Conservation (phyloP, 768 basidiomycete species). For the Inosperma sp. region DNA sequence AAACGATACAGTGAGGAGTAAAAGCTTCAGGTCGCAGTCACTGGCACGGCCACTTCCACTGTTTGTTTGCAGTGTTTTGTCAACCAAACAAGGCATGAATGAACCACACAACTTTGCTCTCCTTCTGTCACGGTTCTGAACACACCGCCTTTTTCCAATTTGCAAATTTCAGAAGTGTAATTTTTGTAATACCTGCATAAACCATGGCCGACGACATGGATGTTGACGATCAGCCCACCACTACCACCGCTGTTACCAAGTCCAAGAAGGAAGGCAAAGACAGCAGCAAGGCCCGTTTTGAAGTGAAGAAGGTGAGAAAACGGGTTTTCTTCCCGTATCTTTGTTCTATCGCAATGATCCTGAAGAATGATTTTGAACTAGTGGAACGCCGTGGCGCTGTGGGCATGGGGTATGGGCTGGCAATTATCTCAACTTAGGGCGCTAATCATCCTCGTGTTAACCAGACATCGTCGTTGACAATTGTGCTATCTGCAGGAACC, state of each 20-base stretch:
- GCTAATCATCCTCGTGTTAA: conserved; percentile 11
- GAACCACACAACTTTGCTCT: too few relatives aligned
- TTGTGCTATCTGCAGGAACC: conserved; percentile 99
- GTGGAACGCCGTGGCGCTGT: conserved; percentile 99
- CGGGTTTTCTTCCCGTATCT: too few relatives aligned
- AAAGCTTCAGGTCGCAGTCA: too few relatives aligned
- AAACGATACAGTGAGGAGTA: too few relatives aligned
- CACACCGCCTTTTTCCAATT: too few relatives aligned
- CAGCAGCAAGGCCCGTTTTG: conserved; percentile 76
- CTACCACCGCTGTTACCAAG: conserved; percentile 36
- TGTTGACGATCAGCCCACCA: conserved; percentile 37
- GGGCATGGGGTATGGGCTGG: conserved; percentile 83
- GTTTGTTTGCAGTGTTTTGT: too few relatives aligned
- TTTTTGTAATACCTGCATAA: background rate
- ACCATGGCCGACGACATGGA: conserved; percentile 63
- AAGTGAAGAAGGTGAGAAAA: conserved; percentile 98
- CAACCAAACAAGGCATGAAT: too few relatives aligned
- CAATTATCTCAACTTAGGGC: conserved; percentile 4
- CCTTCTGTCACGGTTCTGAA: too few relatives aligned
- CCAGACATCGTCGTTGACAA: conserved; percentile 98
- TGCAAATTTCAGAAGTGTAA: too few relatives aligned
- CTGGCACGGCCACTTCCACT: too few relatives aligned
- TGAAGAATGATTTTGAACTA: conserved; percentile 31
- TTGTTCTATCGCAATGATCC: too few relatives aligned
- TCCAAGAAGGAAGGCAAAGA: conserved; percentile 54